Evolutionary conservation across 805 yeast species (phyloP).

Genomic region (Wickerhamomyces alni): DNA sequence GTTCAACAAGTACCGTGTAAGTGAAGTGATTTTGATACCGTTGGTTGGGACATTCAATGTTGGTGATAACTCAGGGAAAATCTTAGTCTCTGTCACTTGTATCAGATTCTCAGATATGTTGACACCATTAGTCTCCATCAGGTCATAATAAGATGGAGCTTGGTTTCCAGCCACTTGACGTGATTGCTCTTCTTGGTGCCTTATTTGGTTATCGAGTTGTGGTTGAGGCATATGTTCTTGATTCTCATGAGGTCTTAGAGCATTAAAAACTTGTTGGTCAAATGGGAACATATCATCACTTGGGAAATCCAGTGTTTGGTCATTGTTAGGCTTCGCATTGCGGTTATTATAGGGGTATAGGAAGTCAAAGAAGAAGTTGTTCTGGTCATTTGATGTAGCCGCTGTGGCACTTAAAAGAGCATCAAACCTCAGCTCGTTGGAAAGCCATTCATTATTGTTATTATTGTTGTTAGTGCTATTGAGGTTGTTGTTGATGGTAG

Average conservation of each 20-base stretch:
- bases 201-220: neutral
- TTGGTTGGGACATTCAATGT: slow-evolving; percentile 45
- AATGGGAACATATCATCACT: slow-evolving; percentile 9
- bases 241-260: slow-evolving; percentile 13
- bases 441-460: slow-evolving; percentile 59
- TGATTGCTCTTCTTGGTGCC: neutral
- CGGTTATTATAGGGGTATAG: slow-evolving; percentile 31
- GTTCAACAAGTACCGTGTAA: slow-evolving; percentile 64
- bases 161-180: neutral
- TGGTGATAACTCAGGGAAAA: slow-evolving; percentile 26
- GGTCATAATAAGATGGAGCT: neutral
- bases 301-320: neutral
- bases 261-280: slow-evolving; percentile 24
- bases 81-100: slow-evolving; percentile 30
- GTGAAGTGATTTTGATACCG: slow-evolving; percentile 59
- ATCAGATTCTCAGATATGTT: slow-evolving; percentile 44
- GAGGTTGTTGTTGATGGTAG: too few relatives aligned
- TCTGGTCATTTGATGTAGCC: slow-evolving; percentile 45
- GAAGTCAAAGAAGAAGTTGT: slow-evolving; percentile 47
- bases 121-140: slow-evolving; percentile 27
- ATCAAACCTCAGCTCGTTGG: slow-evolving; percentile 65
- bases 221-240: slow-evolving; percentile 2
- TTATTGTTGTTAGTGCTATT: neutral
- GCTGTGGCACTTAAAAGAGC: slow-evolving; percentile 74
- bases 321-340: slow-evolving; percentile 4